phyloP scores from a whole-genome alignment of 108 stramenopile genomes.

The Skeletonema grethae region DNA sequence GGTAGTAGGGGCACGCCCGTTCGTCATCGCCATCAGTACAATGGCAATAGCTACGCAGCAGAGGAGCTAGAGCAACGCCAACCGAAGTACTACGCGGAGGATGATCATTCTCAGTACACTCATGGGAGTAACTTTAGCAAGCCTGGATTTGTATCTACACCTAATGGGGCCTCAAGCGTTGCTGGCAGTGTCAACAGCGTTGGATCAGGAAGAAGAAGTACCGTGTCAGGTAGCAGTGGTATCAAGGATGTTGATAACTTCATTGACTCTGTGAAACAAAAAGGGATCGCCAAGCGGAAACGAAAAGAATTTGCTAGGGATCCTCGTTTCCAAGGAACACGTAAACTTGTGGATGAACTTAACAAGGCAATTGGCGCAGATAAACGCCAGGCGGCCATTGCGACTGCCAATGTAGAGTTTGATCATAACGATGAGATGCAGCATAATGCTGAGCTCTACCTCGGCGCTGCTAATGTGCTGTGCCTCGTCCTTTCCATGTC shows the following conservation, averaged over 20 bases:
- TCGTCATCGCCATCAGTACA: background rate
- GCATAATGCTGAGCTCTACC: slow-evolving; percentile 70
- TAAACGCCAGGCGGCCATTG: slow-evolving; percentile 59
- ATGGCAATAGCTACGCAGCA: background rate
- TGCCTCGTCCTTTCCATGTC: slow-evolving; percentile 60
- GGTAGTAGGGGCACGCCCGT: background rate
- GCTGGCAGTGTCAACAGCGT: background rate
- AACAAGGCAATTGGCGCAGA: slow-evolving; percentile 50
- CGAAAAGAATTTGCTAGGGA: slow-evolving; percentile 36
- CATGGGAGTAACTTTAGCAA: background rate
- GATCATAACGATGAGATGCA: slow-evolving; percentile 61
- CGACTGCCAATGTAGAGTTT: slow-evolving; percentile 65
- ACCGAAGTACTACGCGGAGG: background rate
- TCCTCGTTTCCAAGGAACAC: slow-evolving; percentile 12
- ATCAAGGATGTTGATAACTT: background rate
- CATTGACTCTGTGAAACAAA: slow-evolving; percentile 14
- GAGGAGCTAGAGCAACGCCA: slow-evolving; percentile 4
- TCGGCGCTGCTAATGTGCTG: slow-evolving; percentile 70
- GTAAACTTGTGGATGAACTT: slow-evolving; percentile 28
- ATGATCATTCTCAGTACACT: slow-evolving; percentile 2
- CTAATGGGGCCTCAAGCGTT: background rate
- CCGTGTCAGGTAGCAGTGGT: background rate
- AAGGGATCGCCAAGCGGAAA: slow-evolving; percentile 29
- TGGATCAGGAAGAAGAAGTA: background rate
- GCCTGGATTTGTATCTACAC: slow-evolving; percentile 3